Evolutionary conservation across 2,329 filamentous ascomycete species (phyloP), one percentile per base, ranked within the genome.

Genomic region (Daldinia sp.): DNA sequence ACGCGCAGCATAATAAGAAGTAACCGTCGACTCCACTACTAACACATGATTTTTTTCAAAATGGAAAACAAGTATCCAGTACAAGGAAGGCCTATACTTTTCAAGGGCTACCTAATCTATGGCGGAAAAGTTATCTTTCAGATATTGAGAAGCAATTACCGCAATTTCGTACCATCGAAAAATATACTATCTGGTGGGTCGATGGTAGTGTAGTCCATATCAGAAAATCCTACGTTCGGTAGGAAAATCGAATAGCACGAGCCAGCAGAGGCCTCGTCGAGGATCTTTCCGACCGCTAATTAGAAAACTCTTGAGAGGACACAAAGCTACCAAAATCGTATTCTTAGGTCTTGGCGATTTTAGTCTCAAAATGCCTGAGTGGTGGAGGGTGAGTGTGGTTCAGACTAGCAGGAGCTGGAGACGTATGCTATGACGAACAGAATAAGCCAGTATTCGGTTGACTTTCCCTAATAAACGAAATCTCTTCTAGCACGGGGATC

Each of bases 371-470:
- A 4, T 6, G 9, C 39, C 26, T 6, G 39, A 44, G 9, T 44
- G 46, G n/a, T 35, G 48, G 58, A 35, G n/a, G 13, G 5, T n/a
- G 20, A 12, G 33, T n/a, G 20, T 26, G 33, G 35, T 2, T 6
- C 18, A 9, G 3, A 2, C 13, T 28, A 35, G 53, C 35, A 56
- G 53, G 2, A 10, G 20, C 1, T 28, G 3, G 12, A 56, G 3
- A 10, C 5, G 1, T 4, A 9, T 15, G 10, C 10, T n/a, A 30
- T 68, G 23, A 26, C 37, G 20, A 4, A 15, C 23, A 63, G 73
- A n/a, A 56, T 75, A 12, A 55, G 69, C 35, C 72, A 74, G 46
- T 73, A 76, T 67, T 64, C 70, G 3, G 68, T 75, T 54, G 74
- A 73, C 26, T 66, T 76, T 72, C 73, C 12, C 69, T 77, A 37